phyloP scores from a whole-genome alignment of 2,329 filamentous ascomycete species.

The Clarireedia hainanense region DNA sequence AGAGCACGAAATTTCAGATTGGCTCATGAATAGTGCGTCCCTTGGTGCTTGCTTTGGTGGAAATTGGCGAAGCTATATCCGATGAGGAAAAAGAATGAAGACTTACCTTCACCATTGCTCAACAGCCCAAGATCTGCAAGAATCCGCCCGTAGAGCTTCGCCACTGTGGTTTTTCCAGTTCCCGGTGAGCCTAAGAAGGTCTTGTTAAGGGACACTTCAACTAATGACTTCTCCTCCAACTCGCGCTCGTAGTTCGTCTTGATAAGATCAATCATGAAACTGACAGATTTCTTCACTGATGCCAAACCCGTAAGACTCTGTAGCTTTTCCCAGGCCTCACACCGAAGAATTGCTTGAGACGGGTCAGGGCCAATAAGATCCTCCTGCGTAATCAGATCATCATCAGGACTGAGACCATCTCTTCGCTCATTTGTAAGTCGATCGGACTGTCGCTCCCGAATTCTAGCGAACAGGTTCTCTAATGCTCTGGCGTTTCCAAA shows the following conservation, averaged over 20 bases:
- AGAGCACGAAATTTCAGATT: too few species aligned
- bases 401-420: conserved; percentile 37
- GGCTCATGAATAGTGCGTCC: too few species aligned
- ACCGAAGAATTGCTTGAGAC: conserved; percentile 40
- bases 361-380: conserved; percentile 68
- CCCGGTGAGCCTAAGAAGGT: conserved; percentile 67
- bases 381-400: conserved; percentile 52
- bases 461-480: conserved; percentile 50
- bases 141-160: conserved; percentile 63
- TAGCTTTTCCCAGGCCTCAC: conserved; percentile 49
- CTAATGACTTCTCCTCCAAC: conserved; percentile 47
- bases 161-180: conserved; percentile 70
- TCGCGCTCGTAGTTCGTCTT: conserved; percentile 59
- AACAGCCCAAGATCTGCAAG: conserved; percentile 60
- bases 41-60: too few species aligned
- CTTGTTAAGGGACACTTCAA: conserved; percentile 57
- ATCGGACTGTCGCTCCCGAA: conserved; percentile 50
- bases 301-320: conserved; percentile 50
- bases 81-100: not conserved
- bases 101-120: conserved; percentile 57
- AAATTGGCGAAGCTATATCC: too few species aligned
- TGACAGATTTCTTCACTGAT: conserved; percentile 54
- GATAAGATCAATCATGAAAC: conserved; percentile 51
- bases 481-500: conserved; percentile 68
- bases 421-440: conserved; percentile 44